Base-by-base conservation (phyloP, 495 filamentous ascomycete species). In the Penicillium samsonianum region DNA sequence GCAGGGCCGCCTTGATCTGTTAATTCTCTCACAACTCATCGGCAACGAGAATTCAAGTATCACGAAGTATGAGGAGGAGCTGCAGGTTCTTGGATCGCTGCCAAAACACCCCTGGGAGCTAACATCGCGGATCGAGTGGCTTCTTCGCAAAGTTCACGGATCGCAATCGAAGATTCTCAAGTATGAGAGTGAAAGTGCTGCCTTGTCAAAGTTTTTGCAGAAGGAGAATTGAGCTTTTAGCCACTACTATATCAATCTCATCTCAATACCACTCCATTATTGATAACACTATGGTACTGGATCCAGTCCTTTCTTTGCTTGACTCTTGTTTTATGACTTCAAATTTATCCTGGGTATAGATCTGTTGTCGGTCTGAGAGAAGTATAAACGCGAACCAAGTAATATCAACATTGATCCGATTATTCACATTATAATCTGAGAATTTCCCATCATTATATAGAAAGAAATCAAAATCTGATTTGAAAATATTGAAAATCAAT, bases 41-140 rank as follows among this genome's bases (percentile, higher is more conserved):
- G 86, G 85, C 63, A 81, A 80, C 11, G 92, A 96, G 77, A 89
- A 82, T 35, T 83, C 81, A 66, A 82, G 63, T 8, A 91, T 97
- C 48, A 85, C 85, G 12, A 93, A 90, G 70, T 87, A 79, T 37
- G 93, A 96, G 75, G 72, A 82, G 33, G 94, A 98, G 72, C 74
- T 98, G 49, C 79, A 75, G 57, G 61, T 87, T 45, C 71, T 97
- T 9, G 79, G 74, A 9, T 84, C 73, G 0, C 61, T 91, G 55
- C 84, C 83, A 2, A 84, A 79, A 30, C 78, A 86, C 62, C 89
- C 90, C 5, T 66, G 71, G 53, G 83, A 92, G 73, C 67, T 88
- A 16, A 71, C 67, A 0, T 74, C 75, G 4, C 74, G 94, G 59
- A 76, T 90, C 2, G 68, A 80, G 53, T 98, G 87, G 75, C 72